Evolutionary conservation across 495 filamentous ascomycete species (phyloP).

Genomic region (Hamigera avellanea): DNA sequence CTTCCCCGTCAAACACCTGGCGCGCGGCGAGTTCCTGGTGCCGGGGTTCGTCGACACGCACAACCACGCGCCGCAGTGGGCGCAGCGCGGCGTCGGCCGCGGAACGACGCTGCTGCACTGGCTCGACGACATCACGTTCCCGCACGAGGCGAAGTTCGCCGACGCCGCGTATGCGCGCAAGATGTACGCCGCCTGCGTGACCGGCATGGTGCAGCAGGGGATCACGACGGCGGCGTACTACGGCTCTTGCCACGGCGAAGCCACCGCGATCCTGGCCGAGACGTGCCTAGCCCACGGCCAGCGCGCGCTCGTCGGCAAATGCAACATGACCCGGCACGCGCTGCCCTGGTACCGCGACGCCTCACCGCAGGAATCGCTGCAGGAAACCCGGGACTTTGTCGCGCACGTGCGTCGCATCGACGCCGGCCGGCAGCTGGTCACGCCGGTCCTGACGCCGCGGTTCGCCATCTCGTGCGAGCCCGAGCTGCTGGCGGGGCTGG

Average conservation of each 20-base stretch:
- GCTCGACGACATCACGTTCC: constrained; percentile 49
- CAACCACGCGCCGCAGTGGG: constrained; percentile 55
- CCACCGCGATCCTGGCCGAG: constrained; percentile 47
- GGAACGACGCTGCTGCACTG: constrained; percentile 47
- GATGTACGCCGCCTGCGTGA: constrained; percentile 42
- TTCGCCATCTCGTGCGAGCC: constrained; percentile 50
- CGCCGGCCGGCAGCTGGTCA: constrained; percentile 27
- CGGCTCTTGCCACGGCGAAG: constrained; percentile 44
- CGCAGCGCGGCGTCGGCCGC: constrained; percentile 46
- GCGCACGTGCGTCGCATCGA: constrained; percentile 30
- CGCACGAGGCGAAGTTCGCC: constrained; percentile 45
- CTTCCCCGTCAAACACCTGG: constrained; percentile 27
- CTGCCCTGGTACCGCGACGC: constrained; percentile 48
- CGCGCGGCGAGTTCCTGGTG: constrained; percentile 40
- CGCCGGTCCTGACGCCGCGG: constrained; percentile 48
- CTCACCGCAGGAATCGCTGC: constrained; percentile 33
- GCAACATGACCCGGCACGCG: constrained; percentile 51
- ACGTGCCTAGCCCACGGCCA: constrained; percentile 45
- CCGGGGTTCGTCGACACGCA: constrained; percentile 56
- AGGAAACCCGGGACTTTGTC: constrained; percentile 42
- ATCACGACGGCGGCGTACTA: constrained; percentile 59
- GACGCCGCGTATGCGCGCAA: constrained; percentile 40
- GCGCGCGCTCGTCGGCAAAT: constrained; percentile 54
- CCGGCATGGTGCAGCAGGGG: constrained; percentile 48
- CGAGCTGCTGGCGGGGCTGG: constrained; percentile 40